Conservation (phyloP, 495 filamentous ascomycete species). For the Aspergillus sparsus region DNA sequence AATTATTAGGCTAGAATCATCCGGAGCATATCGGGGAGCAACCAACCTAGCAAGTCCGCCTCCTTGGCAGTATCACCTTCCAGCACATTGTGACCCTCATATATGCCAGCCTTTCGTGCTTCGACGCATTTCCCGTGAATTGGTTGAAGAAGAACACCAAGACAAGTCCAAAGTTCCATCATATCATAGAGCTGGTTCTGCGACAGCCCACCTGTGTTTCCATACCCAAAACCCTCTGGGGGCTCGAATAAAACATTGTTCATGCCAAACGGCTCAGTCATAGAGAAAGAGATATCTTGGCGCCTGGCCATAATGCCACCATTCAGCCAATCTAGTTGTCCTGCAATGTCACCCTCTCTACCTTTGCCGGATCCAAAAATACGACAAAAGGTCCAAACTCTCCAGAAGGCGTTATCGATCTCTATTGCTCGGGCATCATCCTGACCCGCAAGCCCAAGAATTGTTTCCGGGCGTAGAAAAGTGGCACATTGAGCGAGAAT, state of each 20-base stretch:
- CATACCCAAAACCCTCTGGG: conserved; percentile 58
- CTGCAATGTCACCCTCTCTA: conserved; percentile 62
- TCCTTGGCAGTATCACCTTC: conserved; percentile 54
- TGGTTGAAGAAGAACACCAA: conserved; percentile 58
- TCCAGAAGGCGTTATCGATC: conserved; percentile 68
- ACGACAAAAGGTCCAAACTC: conserved; percentile 70
- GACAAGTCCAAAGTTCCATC: conserved; percentile 67
- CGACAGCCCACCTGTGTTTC: conserved; percentile 58
- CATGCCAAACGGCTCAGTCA: conserved; percentile 52
- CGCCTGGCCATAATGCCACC: conserved; percentile 54
- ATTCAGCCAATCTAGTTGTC: conserved; percentile 65
- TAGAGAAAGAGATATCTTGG: conserved; percentile 34
- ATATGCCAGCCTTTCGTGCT: conserved; percentile 59
- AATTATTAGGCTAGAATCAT: conserved; percentile 35
- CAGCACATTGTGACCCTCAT: conserved; percentile 48
- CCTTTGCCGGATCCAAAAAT: conserved; percentile 62
- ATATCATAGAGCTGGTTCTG: conserved; percentile 63
- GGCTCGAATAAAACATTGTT: conserved; percentile 58
- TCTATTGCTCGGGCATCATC: conserved; percentile 52
- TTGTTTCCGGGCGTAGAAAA: conserved; percentile 60
- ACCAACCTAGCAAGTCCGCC: conserved; percentile 56
- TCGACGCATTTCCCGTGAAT: conserved; percentile 58
- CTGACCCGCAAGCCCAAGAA: conserved; percentile 53
- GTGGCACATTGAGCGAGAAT: conserved; percentile 60
- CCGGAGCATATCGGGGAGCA: neutral